Base-by-base conservation (phyloP, 2,329 filamentous ascomycete species). In the Apiospora rasikravindrae region DNA sequence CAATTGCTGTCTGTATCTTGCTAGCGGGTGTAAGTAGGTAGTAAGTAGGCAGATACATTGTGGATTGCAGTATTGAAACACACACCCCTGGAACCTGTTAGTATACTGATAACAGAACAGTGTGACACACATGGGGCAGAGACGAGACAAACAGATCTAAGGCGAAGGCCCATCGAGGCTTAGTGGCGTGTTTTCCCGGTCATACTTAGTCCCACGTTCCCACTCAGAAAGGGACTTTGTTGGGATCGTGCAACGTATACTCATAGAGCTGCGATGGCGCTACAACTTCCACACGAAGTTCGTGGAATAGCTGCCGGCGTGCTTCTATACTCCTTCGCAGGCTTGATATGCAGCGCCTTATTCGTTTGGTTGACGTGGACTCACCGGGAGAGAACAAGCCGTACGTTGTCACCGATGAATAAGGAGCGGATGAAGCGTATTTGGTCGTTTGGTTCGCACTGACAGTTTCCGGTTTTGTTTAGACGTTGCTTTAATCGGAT, bases 301-400 rank as follows among this genome's bases (percentile, higher is more conserved):
- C 68, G 51, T 5, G 75, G 73, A 4, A 61, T 57, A 44, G 74
- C 74, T 13, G 70, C 70, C 11, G 75, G 71, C 22, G 75, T 75
- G 13, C 66, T 76, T 8, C 19, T 71, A 26, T 76, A 71, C 37
- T 73, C 74, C 7, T 71, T 74, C 29, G 26, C 73, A 8, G 71
- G 44, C 2, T 24, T 70, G 42, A 33, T 73, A 10, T 70, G 68
- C 16, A 71, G 72, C 57, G 49, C 26, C 16, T 29, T 76, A 47
- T 67, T 76, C 19, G 68, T 75, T 16, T 75, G 75, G 75, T 47
- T 76, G 40, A 73, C 73, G 3, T 76, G 74, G 75, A 68, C 33
- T 26, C 73, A 75, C 49, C 74, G 51, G 11, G 75, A 76, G 57
- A 71, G 74, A 49, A 73, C 71, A 29, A 76, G 74, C 51, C 73